Conservation (phyloP, 208 protist species). For the Crithidia brevicula region DNA sequence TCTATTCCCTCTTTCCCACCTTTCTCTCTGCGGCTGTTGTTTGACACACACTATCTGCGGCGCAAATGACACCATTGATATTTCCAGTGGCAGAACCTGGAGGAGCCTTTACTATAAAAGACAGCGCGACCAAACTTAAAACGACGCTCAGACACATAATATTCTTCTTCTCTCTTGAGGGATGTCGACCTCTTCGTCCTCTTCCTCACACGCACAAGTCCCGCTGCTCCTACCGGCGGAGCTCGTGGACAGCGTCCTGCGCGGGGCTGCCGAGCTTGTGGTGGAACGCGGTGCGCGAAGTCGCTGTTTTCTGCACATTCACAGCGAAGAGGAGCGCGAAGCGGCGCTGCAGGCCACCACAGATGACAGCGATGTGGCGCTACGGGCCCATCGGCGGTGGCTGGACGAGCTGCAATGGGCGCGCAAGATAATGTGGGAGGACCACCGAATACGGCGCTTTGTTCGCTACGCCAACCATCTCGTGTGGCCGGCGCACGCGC, state of each 20-base stretch:
- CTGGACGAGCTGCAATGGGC: constrained; percentile 66
- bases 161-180: background rate
- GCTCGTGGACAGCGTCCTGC: constrained; percentile 38
- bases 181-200: background rate
- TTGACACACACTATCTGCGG: too few relatives aligned
- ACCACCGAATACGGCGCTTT: constrained; percentile 48
- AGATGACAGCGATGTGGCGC: constrained; percentile 9
- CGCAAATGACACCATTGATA: too few relatives aligned
- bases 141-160: background rate
- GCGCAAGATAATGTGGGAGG: constrained; percentile 46
- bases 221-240: constrained; percentile 39
- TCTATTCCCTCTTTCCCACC: too few relatives aligned
- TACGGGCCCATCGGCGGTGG: constrained; percentile 29
- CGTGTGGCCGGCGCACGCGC: constrained; percentile 61
- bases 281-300: constrained; percentile 38
- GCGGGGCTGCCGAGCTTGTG: constrained; percentile 62
- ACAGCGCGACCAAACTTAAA: too few relatives aligned
- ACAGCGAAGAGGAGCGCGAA: constrained; percentile 68
- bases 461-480: constrained; percentile 37
- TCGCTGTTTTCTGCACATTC: constrained; percentile 66
- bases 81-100: too few relatives aligned
- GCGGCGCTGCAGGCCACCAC: constrained; percentile 22
- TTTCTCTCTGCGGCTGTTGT: too few relatives aligned
- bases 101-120: too few relatives aligned
- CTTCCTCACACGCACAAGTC: constrained; percentile 10